phyloP scores from a whole-genome alignment of 306 rosid species.

The Neltuma alba region DNA sequence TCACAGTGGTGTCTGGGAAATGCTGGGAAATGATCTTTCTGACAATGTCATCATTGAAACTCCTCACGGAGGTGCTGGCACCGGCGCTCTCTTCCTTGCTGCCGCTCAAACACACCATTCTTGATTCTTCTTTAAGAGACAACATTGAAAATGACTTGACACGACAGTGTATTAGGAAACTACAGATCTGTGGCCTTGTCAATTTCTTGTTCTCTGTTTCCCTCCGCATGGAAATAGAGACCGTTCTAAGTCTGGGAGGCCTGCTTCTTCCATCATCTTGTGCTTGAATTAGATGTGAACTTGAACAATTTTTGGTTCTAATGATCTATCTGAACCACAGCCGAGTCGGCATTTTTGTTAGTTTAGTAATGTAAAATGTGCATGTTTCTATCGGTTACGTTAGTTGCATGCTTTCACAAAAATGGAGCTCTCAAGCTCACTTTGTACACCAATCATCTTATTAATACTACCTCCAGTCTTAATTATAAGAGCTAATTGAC shows the following conservation, averaged over 20 bases:
- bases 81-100: constrained; percentile 68
- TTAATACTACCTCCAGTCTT: no score
- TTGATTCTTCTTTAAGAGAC: constrained; percentile 17
- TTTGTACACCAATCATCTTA: not conserved
- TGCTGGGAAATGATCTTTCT: constrained; percentile 70
- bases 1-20: constrained; percentile 73
- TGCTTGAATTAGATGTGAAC: not conserved
- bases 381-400: not conserved
- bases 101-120: constrained; percentile 52
- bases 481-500: no score
- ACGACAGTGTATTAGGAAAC: constrained; percentile 1
- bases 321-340: not conserved
- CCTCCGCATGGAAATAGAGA: not conserved
- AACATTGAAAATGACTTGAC: constrained; percentile 34
- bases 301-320: not conserved
- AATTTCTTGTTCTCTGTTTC: constrained; percentile 14
- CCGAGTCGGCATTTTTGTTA: not conserved
- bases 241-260: no score
- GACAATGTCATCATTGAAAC: constrained; percentile 63
- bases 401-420: constrained; percentile 16
- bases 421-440: not conserved
- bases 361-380: not conserved
- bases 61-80: constrained; percentile 75
- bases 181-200: not conserved
- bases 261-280: not conserved